Evolutionary conservation across 2,329 filamentous ascomycete genomes (phyloP).

Genomic region (Hortaea werneckii): DNA sequence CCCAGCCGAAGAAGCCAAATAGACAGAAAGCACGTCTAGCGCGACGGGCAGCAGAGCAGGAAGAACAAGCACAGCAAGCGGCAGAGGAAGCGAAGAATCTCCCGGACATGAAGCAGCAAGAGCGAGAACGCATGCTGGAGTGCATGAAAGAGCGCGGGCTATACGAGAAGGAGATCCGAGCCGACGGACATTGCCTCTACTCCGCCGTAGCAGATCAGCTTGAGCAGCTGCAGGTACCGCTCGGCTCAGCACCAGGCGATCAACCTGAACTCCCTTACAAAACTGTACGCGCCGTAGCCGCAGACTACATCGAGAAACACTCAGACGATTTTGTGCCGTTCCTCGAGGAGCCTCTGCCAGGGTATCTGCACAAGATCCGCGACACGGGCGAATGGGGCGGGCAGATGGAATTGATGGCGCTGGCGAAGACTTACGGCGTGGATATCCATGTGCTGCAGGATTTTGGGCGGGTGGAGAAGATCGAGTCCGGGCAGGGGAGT

Average conservation of each 20-base stretch:
- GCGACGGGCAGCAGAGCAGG: slow-evolving; percentile 74
- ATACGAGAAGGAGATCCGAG: slow-evolving; percentile 66
- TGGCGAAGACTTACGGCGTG: slow-evolving; percentile 70
- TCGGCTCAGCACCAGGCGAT: slow-evolving; percentile 18
- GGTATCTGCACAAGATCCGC: slow-evolving; percentile 65
- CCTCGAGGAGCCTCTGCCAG: slow-evolving; percentile 66
- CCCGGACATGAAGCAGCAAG: slow-evolving; percentile 61
- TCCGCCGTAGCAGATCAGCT: slow-evolving; percentile 84
- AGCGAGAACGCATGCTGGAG: slow-evolving; percentile 59
- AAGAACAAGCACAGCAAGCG: slow-evolving; percentile 57
- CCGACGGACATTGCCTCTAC: slow-evolving; percentile 93
- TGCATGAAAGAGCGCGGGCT: slow-evolving; percentile 56
- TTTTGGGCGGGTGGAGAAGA: slow-evolving; percentile 68
- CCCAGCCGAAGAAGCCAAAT: slow-evolving; percentile 63
- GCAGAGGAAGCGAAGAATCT: slow-evolving; percentile 64
- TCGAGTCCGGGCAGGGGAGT: slow-evolving; percentile 42
- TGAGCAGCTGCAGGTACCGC: slow-evolving; percentile 31
- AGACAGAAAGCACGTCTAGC: slow-evolving; percentile 86
- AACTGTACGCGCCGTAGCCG: slow-evolving; percentile 58
- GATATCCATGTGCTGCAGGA: slow-evolving; percentile 76
- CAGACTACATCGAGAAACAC: slow-evolving; percentile 65
- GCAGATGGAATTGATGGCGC: slow-evolving; percentile 76
- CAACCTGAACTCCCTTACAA: slow-evolving; percentile 42
- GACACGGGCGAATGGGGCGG: slow-evolving; percentile 95
- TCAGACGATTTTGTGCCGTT: slow-evolving; percentile 77